Conservation (phyloP, 176 grass and related monocot genomes). For the Echinochloa phyllopogon region DNA sequence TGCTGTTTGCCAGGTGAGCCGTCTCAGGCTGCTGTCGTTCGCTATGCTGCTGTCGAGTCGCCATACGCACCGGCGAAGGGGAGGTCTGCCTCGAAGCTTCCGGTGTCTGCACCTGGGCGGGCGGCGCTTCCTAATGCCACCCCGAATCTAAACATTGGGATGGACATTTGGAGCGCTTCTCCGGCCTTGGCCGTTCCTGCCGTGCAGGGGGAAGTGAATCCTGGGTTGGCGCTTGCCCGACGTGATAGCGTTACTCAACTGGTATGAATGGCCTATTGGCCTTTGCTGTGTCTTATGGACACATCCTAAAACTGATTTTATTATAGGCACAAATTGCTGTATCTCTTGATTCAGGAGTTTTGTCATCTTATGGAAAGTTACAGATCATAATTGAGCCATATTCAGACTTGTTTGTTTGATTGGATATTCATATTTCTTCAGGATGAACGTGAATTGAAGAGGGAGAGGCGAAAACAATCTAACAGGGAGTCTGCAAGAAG, state of each 20-base stretch:
- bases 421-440: constrained; percentile 49
- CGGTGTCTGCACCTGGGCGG: constrained; percentile 91
- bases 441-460: constrained; percentile 88
- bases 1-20: constrained; percentile 58
- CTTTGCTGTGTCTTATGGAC: background rate
- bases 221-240: constrained; percentile 45
- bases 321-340: background rate
- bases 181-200: constrained; percentile 59
- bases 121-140: constrained; percentile 64
- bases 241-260: constrained; percentile 33
- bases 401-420: background rate
- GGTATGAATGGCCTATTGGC: constrained; percentile 4
- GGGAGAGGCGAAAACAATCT: constrained; percentile 93
- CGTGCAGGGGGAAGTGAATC: constrained; percentile 47
- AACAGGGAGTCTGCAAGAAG: constrained; percentile 94
- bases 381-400: background rate
- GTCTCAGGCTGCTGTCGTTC: constrained; percentile 52
- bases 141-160: constrained; percentile 78
- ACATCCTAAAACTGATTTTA: background rate
- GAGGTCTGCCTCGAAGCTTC: constrained; percentile 84
- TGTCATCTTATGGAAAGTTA: constrained; percentile 3
- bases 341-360: background rate
- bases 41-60: constrained; percentile 50
- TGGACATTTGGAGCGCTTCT: constrained; percentile 82
- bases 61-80: constrained; percentile 50